Evolutionary conservation across 768 basidiomycete species (phyloP).

Genomic region (Dictyophora rubrovolvata): DNA sequence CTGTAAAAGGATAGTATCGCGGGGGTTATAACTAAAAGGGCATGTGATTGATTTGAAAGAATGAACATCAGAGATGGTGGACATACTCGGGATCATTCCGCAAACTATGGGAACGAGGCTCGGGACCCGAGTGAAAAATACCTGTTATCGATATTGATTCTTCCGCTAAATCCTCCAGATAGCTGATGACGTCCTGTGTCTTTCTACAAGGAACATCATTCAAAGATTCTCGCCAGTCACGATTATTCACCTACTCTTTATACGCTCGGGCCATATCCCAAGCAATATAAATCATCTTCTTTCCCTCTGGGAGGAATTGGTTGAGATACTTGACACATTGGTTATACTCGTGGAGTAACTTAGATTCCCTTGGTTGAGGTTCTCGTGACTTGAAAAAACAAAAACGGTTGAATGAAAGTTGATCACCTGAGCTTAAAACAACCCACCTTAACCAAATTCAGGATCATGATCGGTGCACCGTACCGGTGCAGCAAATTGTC

Average conservation of each 20-base stretch:
- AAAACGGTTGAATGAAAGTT: neutral
- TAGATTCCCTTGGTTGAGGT: slow-evolving; percentile 68
- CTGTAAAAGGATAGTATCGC: slow-evolving; percentile 67
- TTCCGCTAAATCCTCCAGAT: slow-evolving; percentile 89
- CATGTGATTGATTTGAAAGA: slow-evolving; percentile 1
- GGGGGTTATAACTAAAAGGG: slow-evolving; percentile 32
- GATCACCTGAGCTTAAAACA: slow-evolving; percentile 18
- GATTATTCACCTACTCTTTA: slow-evolving; percentile 59
- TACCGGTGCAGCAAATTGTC: slow-evolving; percentile 84
- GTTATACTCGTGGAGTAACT: slow-evolving; percentile 82
- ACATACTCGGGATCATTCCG: slow-evolving; percentile 33
- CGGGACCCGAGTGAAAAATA: slow-evolving; percentile 91
- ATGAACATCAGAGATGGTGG: neutral
- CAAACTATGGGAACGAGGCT: slow-evolving; percentile 66
- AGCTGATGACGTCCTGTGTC: slow-evolving; percentile 91
- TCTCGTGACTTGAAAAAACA: slow-evolving; percentile 17
- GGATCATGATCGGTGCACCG: slow-evolving; percentile 78
- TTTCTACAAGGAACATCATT: slow-evolving; percentile 41
- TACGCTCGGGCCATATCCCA: slow-evolving; percentile 97
- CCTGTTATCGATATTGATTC: slow-evolving; percentile 84
- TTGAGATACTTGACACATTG: slow-evolving; percentile 90
- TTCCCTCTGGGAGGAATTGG: slow-evolving; percentile 80
- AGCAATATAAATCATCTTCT: slow-evolving; percentile 83
- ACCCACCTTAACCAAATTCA: slow-evolving; percentile 91
- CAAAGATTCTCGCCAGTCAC: slow-evolving; percentile 6